Evolutionary conservation across 2,329 filamentous ascomycete species (phyloP).

Genomic region (Bipolaris bicolor): DNA sequence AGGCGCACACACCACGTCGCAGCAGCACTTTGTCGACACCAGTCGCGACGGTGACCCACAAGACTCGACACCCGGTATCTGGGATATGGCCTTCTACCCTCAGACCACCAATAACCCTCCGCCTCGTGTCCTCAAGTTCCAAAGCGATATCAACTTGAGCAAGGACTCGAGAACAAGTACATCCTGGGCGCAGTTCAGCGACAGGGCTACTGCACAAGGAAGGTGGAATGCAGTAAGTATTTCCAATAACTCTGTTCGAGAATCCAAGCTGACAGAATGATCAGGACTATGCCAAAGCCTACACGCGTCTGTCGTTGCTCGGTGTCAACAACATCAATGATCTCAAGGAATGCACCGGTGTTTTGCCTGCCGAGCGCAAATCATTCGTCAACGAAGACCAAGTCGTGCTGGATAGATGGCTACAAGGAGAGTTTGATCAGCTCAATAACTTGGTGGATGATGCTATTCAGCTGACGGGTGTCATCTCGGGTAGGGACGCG

Average conservation of each 20-base stretch:
- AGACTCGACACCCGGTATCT: conserved; percentile 46
- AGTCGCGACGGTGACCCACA: conserved; percentile 44
- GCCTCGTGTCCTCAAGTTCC: conserved; percentile 45
- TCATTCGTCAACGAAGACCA: conserved; percentile 38
- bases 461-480: conserved; percentile 41
- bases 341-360: conserved; percentile 62
- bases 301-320: conserved; percentile 61
- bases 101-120: conserved; percentile 40
- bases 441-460: conserved; percentile 44
- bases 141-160: conserved; percentile 44
- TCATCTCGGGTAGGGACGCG: conserved; percentile 17
- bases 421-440: conserved; percentile 42
- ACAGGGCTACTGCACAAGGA: conserved; percentile 30
- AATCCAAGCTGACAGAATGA: not conserved
- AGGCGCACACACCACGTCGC: conserved; percentile 47
- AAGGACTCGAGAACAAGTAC: conserved; percentile 41
- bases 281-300: conserved; percentile 59
- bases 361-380: conserved; percentile 48
- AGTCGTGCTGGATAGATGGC: conserved; percentile 37
- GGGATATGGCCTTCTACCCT: conserved; percentile 48
- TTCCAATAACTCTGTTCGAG: not conserved
- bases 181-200: conserved; percentile 43
- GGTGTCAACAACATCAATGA: conserved; percentile 64
- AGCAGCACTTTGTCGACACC: conserved; percentile 47
- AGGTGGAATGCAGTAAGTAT: conserved; percentile 45